Conservation (phyloP, 192 early-diverging fungal genomes). For the Chytriomyces confervae region DNA sequence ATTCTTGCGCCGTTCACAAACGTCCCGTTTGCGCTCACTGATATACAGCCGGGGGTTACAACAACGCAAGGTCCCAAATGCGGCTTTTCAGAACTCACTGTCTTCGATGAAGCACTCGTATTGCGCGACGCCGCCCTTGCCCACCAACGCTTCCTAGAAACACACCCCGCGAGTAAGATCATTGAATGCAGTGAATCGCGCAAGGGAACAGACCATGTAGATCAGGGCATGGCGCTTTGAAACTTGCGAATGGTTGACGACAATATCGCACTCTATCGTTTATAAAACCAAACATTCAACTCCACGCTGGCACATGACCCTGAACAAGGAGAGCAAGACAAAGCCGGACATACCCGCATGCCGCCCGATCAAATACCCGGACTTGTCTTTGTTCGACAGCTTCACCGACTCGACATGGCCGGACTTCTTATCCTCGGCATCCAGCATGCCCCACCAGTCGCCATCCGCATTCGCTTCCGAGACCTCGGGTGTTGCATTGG, state of each 20-base stretch:
- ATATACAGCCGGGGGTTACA: background rate
- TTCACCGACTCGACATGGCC: background rate
- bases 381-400: background rate
- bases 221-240: constrained; percentile 46
- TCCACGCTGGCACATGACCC: constrained; percentile 15
- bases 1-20: constrained; percentile 67
- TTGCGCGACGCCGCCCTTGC: constrained; percentile 8
- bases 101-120: constrained; percentile 43
- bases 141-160: constrained; percentile 35
- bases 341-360: background rate
- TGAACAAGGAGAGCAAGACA: background rate
- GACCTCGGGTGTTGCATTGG: no score
- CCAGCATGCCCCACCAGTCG: constrained; percentile 7
- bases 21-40: constrained; percentile 71
- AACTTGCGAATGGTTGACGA: constrained; percentile 19
- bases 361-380: constrained; percentile 17
- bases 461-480: background rate
- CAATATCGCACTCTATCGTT: constrained; percentile 40
- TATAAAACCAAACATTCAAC: constrained; percentile 22
- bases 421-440: background rate
- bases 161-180: background rate
- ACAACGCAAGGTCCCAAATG: no score
- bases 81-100: constrained; percentile 17
- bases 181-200: background rate
- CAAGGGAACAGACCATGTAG: constrained; percentile 26